Conservation (phyloP, 2,329 filamentous ascomycete genomes). For the Apiospora aurea region DNA sequence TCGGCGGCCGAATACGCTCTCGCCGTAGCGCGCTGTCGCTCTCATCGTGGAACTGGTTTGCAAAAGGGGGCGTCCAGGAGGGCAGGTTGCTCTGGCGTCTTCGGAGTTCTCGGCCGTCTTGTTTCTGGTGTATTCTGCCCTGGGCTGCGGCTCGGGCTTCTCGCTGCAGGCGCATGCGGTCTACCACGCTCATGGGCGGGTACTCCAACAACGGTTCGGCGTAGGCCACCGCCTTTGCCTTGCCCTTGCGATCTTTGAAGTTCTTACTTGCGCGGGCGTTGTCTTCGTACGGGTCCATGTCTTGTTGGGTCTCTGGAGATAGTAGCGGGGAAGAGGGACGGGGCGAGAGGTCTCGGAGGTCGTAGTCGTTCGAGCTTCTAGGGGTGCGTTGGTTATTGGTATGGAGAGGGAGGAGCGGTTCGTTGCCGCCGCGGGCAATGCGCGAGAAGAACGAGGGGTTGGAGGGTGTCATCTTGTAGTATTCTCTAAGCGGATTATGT, state of each 20-base stretch:
- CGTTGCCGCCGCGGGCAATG: slow-evolving; percentile 34
- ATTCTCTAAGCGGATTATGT: no score
- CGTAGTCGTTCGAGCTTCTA: slow-evolving; percentile 36
- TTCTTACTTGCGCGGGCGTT: background rate
- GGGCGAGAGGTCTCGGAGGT: slow-evolving; percentile 41
- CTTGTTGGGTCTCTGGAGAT: slow-evolving; percentile 27
- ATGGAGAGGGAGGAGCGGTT: slow-evolving; percentile 31
- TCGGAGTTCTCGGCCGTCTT: background rate
- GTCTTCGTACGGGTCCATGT: background rate
- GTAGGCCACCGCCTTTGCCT: slow-evolving; percentile 34
- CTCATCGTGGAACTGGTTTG: slow-evolving; percentile 29
- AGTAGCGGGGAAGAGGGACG: slow-evolving; percentile 39
- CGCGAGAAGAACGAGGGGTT: slow-evolving; percentile 37
- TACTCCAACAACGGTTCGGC: slow-evolving; percentile 29
- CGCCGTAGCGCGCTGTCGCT: background rate
- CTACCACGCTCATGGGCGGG: slow-evolving; percentile 28
- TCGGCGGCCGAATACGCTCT: background rate
- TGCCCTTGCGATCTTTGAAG: slow-evolving; percentile 26
- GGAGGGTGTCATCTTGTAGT: slow-evolving; percentile 36
- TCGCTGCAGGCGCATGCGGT: slow-evolving; percentile 27
- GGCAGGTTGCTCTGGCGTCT: slow-evolving; percentile 26
- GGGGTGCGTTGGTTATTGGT: slow-evolving; percentile 34
- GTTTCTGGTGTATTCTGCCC: background rate
- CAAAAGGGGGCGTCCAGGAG: slow-evolving; percentile 36
- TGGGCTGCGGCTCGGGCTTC: slow-evolving; percentile 19